These are phyloP conservation scores for Chytriomyces sp. DNA, from an alignment of 192 early-diverging fungal species.

Conservation along the genomic window DNA sequence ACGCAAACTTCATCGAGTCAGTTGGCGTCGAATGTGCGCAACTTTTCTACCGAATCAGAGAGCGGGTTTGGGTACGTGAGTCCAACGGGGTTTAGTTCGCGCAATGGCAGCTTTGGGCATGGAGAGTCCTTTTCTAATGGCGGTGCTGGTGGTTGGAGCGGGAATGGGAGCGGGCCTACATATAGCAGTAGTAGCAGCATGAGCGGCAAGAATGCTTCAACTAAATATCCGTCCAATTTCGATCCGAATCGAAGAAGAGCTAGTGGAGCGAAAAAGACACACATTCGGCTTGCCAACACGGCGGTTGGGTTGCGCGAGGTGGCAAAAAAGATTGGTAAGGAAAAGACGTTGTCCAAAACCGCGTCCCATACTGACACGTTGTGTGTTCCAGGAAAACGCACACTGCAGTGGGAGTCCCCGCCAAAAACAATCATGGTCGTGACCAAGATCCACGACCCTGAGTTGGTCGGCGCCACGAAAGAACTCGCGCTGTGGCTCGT, in stretches of 20 bases:
- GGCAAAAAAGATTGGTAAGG: conserved; percentile 55
- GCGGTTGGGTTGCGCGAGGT: conserved; percentile 57
- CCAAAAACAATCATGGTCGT: conserved; percentile 55
- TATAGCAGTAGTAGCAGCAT: no score
- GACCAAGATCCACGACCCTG: conserved; percentile 50
- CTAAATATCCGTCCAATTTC: neutral
- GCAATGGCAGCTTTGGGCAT: neutral
- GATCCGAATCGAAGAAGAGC: neutral
- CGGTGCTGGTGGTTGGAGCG: neutral
- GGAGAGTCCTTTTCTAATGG: neutral
- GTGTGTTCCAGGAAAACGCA: conserved; percentile 41
- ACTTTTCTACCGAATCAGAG: neutral
- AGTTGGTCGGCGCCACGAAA: conserved; percentile 43
- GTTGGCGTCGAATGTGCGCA: neutral
- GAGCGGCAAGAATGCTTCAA: neutral
- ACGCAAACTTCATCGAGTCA: neutral
- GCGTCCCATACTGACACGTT: neutral
- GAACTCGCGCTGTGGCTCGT: conserved; percentile 50
- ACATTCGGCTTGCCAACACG: conserved; percentile 52
- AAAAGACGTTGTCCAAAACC: no score
- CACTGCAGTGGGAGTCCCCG: conserved; percentile 50
- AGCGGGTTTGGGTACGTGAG: neutral
- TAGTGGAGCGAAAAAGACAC: conserved; percentile 39
- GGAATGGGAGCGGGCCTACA: neutral
- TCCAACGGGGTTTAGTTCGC: neutral